Conservation (phyloP, 1,284 basidiomycete species). For the Cryptococcus deneoformans region DNA sequence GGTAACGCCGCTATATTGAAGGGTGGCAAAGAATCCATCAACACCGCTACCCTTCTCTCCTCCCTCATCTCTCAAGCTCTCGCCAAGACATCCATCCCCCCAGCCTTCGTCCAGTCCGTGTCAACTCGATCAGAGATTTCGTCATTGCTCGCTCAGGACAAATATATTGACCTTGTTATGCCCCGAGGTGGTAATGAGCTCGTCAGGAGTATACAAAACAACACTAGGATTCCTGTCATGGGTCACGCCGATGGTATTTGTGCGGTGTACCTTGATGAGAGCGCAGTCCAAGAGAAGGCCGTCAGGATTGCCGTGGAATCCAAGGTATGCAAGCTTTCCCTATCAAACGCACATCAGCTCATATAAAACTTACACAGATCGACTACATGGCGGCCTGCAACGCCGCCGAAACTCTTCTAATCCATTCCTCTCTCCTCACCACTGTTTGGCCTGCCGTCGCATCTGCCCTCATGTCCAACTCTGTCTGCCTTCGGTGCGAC, state of each 20-base stretch:
- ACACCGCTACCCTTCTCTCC: slow-evolving; percentile 71
- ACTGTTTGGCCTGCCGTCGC: slow-evolving; percentile 81
- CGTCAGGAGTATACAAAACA: slow-evolving; percentile 83
- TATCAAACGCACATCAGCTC: neutral
- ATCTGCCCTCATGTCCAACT: slow-evolving; percentile 62
- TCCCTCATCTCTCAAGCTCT: slow-evolving; percentile 78
- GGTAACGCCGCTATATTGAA: slow-evolving; percentile 95
- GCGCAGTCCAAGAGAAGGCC: slow-evolving; percentile 74
- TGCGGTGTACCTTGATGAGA: slow-evolving; percentile 81
- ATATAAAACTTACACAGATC: slow-evolving; percentile 55
- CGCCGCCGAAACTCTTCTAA: slow-evolving; percentile 81
- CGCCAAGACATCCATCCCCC: slow-evolving; percentile 66
- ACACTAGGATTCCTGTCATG: slow-evolving; percentile 95
- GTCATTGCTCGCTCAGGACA: slow-evolving; percentile 77
- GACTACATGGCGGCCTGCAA: slow-evolving; percentile 98
- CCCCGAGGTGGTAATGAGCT: slow-evolving; percentile 91
- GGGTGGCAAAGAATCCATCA: slow-evolving; percentile 89
- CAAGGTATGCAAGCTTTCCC: slow-evolving; percentile 61
- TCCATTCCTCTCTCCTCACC: slow-evolving; percentile 68
- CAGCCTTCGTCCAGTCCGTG: slow-evolving; percentile 84
- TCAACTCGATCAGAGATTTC: slow-evolving; percentile 92
- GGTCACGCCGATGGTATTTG: slow-evolving; percentile 98
- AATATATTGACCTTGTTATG: slow-evolving; percentile 95
- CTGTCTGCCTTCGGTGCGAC: slow-evolving; percentile 81
- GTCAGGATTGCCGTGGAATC: slow-evolving; percentile 81